Conservation (phyloP, 2,329 filamentous ascomycete species). For the Xylaria digitata region DNA sequence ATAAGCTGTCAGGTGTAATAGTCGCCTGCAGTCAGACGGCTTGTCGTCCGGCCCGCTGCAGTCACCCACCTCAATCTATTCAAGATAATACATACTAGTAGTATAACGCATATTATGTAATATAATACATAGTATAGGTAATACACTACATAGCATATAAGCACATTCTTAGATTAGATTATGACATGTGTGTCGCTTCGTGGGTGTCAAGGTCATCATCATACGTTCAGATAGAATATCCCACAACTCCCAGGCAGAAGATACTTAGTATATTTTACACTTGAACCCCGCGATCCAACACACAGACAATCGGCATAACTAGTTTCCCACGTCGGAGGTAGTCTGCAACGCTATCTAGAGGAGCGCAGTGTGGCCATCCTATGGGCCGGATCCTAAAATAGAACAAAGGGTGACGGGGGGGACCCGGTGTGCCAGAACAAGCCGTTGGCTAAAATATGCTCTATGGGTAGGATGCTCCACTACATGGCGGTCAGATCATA, state of each 20-base stretch:
- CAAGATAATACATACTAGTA: conserved; percentile 8
- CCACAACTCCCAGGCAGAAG: no score
- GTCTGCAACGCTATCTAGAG: background rate
- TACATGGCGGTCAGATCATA: conserved; percentile 31
- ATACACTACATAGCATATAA: background rate
- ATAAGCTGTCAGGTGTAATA: conserved; percentile 17
- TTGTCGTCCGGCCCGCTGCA: conserved; percentile 38
- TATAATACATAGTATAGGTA: background rate
- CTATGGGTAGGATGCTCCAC: conserved; percentile 3
- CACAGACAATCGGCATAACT: background rate
- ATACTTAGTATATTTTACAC: no score
- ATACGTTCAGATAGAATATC: no score
- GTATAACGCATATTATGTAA: background rate
- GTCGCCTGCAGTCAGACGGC: conserved; percentile 38
- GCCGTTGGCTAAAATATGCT: background rate
- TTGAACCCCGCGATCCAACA: background rate
- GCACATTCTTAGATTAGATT: background rate
- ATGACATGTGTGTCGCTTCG: background rate
- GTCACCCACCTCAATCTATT: conserved; percentile 24
- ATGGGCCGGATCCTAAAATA: conserved; percentile 17
- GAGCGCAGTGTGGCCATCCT: background rate
- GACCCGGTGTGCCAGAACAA: background rate
- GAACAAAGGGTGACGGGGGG: conserved; percentile 1
- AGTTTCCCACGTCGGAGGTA: background rate
- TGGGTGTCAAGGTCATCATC: no score